A percentile compares a stretch with the other conserved stretches of the same genome.
Evolutionary conservation across 1,139 yeast species (phyloP).

Genomic region (Yamadazyma diddensiae): DNA sequence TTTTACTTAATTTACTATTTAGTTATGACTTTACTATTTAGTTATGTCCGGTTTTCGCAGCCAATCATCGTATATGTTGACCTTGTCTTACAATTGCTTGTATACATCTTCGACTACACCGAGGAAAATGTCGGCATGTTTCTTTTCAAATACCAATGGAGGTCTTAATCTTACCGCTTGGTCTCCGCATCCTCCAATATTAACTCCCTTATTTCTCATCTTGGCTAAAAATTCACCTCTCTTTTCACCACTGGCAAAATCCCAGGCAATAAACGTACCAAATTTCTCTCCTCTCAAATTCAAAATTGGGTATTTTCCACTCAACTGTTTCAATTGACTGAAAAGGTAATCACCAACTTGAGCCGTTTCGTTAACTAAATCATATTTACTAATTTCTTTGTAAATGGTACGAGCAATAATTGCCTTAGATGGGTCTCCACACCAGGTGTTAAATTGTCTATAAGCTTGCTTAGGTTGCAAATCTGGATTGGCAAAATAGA

Average conservation of each 20-base stretch:
- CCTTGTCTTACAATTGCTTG: conserved; percentile 6
- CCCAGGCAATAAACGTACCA: conserved; percentile 82
- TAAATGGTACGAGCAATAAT: conserved; percentile 70
- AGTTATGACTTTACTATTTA: no score
- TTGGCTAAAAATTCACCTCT: conserved; percentile 59
- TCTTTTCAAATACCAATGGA: conserved; percentile 67
- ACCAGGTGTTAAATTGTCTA: conserved; percentile 90
- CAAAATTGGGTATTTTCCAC: conserved; percentile 51
- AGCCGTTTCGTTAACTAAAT: conserved; percentile 53
- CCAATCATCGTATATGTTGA: no score
- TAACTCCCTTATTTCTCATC: conserved; percentile 62
- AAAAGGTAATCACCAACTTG: conserved; percentile 65
- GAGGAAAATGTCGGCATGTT: conserved; percentile 67
- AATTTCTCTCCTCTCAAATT: conserved; percentile 72
- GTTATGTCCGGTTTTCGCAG: no score
- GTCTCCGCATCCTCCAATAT: conserved; percentile 81
- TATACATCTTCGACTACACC: conserved; percentile 36
- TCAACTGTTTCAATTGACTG: conserved; percentile 48
- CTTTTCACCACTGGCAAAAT: conserved; percentile 47
- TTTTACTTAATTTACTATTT: no score
- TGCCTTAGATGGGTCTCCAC: conserved; percentile 83
- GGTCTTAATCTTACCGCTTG: conserved; percentile 76
- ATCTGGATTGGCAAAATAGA: conserved; percentile 69
- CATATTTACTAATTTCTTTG: conserved; percentile 58
- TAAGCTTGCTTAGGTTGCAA: conserved; percentile 69